Evolutionary conservation across 192 early-diverging fungal genomes (phyloP), one percentile per base, ranked within the genome.

Genomic region (Ambispora gerdemannii): DNA sequence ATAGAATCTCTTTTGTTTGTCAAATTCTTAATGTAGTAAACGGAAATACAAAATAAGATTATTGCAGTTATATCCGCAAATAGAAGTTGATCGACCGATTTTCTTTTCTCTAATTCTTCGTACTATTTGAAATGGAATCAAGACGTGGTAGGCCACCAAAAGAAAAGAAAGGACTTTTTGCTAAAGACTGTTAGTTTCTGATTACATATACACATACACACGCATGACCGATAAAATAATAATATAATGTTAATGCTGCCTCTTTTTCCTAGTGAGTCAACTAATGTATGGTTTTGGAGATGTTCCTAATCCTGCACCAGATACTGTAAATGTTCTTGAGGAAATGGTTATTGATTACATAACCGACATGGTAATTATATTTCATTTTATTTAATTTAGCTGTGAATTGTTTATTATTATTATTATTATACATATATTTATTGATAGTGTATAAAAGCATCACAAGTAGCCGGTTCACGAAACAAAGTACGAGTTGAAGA

Each of bases 231-330:
- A 64, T 65, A 65, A 10, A 33, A 30, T n/a, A 32, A 34, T 33
- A 31, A 53, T 17, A 10, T 50, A 47, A n/a, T 49, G n/a, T n/a
- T n/a, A n/a, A n/a, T 27, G 27, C 38, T 7, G n/a, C 4, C 63
- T 25, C 47, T 59, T 10, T 52, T 19, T 66, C 63, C 20, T 55
- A 89, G 87, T 89, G 30, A 88, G 84, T 53, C 72, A 83, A 24
- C 78, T 95, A 73, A 93, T 95, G 88, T 93, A 90, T 76, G 93
- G 93, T 32, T 92, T 91, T 77, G 93, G 93, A 15, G 93, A 95
- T 76, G 89, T 89, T 15, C 77, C 76, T 24, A 83, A 92, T 52
- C 91, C 93, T 22, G 78, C 87, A 0, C 77, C 82, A 20, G 93
- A 95, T 71, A 85, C 89, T 31, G 87, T 88, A n/a, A 87, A 88